Base-by-base conservation (phyloP, 202 grass and related monocot genomes). In the Zoysia matrella region DNA sequence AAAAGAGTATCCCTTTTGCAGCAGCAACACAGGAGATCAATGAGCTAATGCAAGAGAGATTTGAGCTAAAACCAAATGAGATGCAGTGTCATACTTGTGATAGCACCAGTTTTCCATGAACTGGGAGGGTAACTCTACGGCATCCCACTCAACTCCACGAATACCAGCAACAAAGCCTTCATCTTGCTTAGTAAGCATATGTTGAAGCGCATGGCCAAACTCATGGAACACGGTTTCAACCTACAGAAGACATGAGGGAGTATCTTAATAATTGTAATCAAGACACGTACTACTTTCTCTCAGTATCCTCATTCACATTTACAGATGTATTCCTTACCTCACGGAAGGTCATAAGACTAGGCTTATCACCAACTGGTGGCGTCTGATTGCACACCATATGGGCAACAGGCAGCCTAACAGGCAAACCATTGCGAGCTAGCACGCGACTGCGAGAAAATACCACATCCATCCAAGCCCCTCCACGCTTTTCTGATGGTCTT, bases 41-140 rank as follows among this genome's bases (percentile, higher is more conserved):
- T 72, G 15, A 14, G 70, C 72, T 4, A 74, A 6, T 13, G 43
- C 1, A 78, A 71, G 8, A 44, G 54, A 63, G 71, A 71, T 30
- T 65, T 45, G 56, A 71, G 65, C 52, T 52, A 71, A 84, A 75
- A 82, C 7, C 6, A n/a, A 42, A 74, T 47, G 62, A 71, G 56
- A 73, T 44, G 86, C 30, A 41, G 3, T 50, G 61, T 69, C 64
- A 51, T 93, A 98, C 95, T 92, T 95, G 69, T 98, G 95, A 58
- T 98, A 98, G 85, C 95, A 98, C 95, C 95, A 98, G 63, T 98
- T 98, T 75, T 98, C 95, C 95, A 98, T 98, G 79, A 98, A 98
- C 62, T 98, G 95, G 48, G 95, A 98, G 60, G 95, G 95, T 75
- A 98, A 83, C 72, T 98, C 95, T 67, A 98, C 90, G 1, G 95